Evolutionary conservation across 495 filamentous ascomycete species (phyloP), one percentile per base, ranked within the genome.

Genomic region (Penicillium herquei): DNA sequence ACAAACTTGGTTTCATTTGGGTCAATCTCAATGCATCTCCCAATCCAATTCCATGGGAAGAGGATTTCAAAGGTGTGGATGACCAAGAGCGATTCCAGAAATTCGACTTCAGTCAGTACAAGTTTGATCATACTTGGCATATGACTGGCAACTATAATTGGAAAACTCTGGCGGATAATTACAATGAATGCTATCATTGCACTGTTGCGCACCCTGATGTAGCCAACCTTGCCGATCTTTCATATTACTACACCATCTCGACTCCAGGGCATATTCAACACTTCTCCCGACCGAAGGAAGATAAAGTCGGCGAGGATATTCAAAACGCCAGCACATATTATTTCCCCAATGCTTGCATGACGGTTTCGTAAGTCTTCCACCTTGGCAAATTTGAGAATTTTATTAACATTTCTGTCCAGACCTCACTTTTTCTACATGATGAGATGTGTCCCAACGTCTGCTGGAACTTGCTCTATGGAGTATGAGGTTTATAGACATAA

Each of bases 121-220:
- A 60, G 6, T 81, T 76, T 54, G 78, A 81, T 56, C 77, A 83
- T 51, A 68, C 57, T 31, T 82, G 76, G 77, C 65, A 76, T n/a
- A 74, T 77, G 71, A 73, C 75, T 37, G 76, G 71, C 5, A 65
- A 68, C 11, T 78, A 72, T 57, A 83, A 82, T 64, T 83, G 79
- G 80, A 82, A 83, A 62, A 75, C 74, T 37, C 56, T 79, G 6
- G 70, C 72, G 10, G 79, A 81, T 56, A 81, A 81, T 64, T 82
- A 80, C 69, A 81, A 79, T 58, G 76, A 82, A 57, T 81, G 78
- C 55, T 81, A 81, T 51, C 80, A 80, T 58, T 81, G 79, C 59
- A 67, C 59, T 18, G 78, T 75, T 32, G 69, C 76, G 1, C 78
- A 81, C 44, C 77, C 78, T 1, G 70, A 76, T 51, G 71, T 80